phyloP scores from a whole-genome alignment of 2,329 filamentous ascomycete species.

The Anthostomella pinea region DNA sequence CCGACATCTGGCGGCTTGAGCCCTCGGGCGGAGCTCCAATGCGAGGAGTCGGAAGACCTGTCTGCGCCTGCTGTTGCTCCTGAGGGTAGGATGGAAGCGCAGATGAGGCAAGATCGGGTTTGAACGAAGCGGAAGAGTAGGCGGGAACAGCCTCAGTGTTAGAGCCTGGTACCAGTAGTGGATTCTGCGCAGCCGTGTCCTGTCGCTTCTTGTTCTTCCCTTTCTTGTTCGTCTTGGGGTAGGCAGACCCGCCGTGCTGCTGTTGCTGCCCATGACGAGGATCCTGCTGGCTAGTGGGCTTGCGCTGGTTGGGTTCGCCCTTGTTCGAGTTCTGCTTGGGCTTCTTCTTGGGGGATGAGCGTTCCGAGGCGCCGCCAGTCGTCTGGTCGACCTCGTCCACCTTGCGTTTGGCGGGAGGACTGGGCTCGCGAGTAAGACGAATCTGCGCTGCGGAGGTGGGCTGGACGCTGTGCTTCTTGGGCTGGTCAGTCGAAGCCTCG shows the following conservation, averaged over 20 bases:
- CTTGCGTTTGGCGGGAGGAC: slow-evolving; percentile 11
- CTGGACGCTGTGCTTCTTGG: too few relatives aligned
- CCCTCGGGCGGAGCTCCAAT: background rate
- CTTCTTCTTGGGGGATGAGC: slow-evolving; percentile 10
- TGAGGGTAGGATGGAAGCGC: background rate
- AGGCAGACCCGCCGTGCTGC: background rate
- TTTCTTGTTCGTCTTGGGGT: slow-evolving; percentile 7
- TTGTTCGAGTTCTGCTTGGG: background rate
- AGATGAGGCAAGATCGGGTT: slow-evolving; percentile 1
- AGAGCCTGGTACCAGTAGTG: background rate
- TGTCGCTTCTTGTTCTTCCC: slow-evolving; percentile 4
- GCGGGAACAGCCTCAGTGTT: background rate
- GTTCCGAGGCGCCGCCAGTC: background rate
- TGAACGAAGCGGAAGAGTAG: slow-evolving; percentile 1
- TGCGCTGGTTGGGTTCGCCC: background rate
- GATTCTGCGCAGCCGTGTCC: background rate
- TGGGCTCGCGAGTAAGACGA: background rate
- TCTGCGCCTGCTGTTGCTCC: background rate
- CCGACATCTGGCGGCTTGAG: background rate
- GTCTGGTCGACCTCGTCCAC: slow-evolving; percentile 3
- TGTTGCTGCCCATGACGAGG: slow-evolving; percentile 2
- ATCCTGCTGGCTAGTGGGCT: background rate
- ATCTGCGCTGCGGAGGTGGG: too few relatives aligned
- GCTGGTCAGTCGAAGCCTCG: too few relatives aligned
- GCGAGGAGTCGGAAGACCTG: too few relatives aligned